phyloP scores from a whole-genome alignment of 164 flowering plant genomes.

The Paratinospora sagittata region DNA sequence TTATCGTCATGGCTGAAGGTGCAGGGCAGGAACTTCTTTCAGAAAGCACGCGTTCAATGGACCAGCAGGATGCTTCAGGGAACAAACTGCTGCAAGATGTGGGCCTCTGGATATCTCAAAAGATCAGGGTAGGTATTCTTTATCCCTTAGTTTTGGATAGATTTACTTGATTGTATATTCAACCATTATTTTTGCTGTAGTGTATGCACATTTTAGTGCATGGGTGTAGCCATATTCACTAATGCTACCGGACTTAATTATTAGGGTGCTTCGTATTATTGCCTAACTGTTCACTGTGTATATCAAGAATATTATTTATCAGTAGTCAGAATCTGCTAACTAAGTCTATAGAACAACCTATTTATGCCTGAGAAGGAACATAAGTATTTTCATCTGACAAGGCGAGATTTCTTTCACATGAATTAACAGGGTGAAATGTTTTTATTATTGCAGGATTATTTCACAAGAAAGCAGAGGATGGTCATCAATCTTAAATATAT shows the following conservation, averaged over 20 bases:
- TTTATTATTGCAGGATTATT: conserved; percentile 58
- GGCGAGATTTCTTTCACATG: background rate
- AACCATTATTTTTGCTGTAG: background rate
- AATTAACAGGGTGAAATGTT: background rate
- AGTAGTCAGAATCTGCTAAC: background rate
- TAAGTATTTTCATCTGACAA: background rate
- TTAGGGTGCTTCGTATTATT: background rate
- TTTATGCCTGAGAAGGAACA: too few species aligned
- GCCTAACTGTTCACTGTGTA: background rate
- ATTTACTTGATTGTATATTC: background rate
- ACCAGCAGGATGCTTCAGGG: conserved; percentile 74
- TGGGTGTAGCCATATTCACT: too few species aligned
- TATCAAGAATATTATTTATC: background rate
- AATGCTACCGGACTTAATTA: too few species aligned
- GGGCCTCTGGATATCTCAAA: conserved; percentile 84
- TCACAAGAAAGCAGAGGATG: conserved; percentile 38
- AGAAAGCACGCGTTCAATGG: conserved; percentile 34
- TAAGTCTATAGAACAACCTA: too few species aligned
- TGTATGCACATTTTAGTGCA: background rate
- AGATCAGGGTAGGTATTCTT: conserved; percentile 48
- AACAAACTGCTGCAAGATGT: conserved; percentile 80
- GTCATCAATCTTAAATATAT: conserved; percentile 75
- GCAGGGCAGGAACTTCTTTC: conserved; percentile 85
- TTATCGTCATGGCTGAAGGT: conserved; percentile 93
- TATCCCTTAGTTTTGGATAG: background rate